Conservation (phyloP, 768 basidiomycete genomes). For the Lactarius pseudohatsudake region DNA sequence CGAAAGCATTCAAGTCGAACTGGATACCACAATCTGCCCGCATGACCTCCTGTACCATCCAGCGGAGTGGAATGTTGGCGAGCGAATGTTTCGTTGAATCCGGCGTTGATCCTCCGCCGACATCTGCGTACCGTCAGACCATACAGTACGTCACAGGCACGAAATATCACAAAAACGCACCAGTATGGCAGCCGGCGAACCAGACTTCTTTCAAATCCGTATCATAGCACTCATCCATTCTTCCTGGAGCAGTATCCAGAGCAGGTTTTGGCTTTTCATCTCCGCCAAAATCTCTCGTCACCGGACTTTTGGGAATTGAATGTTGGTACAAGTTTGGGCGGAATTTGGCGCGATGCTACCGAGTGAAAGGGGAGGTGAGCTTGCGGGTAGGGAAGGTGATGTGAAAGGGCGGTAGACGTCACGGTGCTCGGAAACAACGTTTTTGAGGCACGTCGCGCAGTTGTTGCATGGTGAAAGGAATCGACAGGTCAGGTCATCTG, state of each 20-base stretch:
- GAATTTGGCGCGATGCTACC: constrained; percentile 63
- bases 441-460: neutral
- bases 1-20: constrained; percentile 16
- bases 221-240: neutral
- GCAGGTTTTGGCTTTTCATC: neutral
- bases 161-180: constrained; percentile 6
- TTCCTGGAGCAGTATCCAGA: neutral
- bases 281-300: too few species aligned
- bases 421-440: neutral
- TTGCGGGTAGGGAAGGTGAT: neutral
- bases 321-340: constrained; percentile 62
- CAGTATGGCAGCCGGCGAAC: constrained; percentile 28
- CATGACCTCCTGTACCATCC: constrained; percentile 28
- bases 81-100: constrained; percentile 15
- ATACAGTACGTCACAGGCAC: neutral
- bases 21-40: constrained; percentile 7
- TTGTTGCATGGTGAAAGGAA: neutral
- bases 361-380: neutral
- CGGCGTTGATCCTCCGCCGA: constrained; percentile 23
- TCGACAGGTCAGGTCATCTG: neutral
- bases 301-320: constrained; percentile 33
- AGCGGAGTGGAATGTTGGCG: constrained; percentile 25
- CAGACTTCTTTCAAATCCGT: constrained; percentile 28
- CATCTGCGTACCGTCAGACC: constrained; percentile 13
- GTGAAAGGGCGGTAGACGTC: neutral